Evolutionary conservation across 129 eudicot genomes (phyloP), one percentile per base, ranked within the genome.

Genomic region (Flaveria ramosissima): DNA sequence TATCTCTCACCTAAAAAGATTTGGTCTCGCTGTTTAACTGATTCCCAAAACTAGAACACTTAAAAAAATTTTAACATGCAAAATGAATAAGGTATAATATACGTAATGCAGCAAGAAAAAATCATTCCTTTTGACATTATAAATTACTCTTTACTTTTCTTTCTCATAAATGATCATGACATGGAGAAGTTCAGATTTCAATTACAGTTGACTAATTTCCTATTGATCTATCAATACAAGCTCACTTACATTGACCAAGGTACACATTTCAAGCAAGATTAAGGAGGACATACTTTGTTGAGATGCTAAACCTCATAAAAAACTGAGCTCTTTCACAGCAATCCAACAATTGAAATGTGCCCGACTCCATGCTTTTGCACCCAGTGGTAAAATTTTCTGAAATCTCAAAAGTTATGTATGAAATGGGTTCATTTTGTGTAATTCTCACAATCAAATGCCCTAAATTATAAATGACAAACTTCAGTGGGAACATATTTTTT

Each of bases 401-500:
- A 9, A 65, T 77, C 81, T 62, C 77, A 60, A 13, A 59, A 17
- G 61, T 59, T 69, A 12, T 45, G 70, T 48, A 14, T 57, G 75
- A 9, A 77, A 56, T 48, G 57, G 60, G 47, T 23, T 77, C 63
- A 62, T 13, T 43, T 16, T 45, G 48, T 4, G 69, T 41, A 23
- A 21, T 51, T 32, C 30, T 17, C 10, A 7, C 20, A 23, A 77
- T 68, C 70, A 70, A 46, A 68, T 43, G 62, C 17, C 14, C 6
- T n/a, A 21, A 56, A 16, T 26, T 43, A 19, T 42, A 74, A n/a
- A 68, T 1, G 30, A 48, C 57, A 66, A 62, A 46, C 42, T 74
- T 82, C 78, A 82, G 51, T 52, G 67, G 9, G 82, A 83, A 77
- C 97, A 95, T 36, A 82, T 19, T 27, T 74, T 61, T 72, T 88